Evolutionary conservation across 257 asterid species (phyloP).

Genomic region (Linderniella brevidens): DNA sequence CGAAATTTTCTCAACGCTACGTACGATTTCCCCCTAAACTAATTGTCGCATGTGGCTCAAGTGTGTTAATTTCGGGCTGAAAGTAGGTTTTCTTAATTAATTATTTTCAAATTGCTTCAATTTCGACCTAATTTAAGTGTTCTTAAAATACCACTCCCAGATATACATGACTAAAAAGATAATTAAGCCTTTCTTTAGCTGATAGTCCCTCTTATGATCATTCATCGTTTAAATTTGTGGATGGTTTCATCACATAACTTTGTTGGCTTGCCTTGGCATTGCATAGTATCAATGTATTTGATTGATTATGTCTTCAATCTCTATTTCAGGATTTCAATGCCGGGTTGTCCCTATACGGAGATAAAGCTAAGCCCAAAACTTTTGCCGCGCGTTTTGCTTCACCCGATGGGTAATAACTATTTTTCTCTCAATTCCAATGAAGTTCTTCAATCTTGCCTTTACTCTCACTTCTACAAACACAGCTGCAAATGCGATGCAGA

Average conservation of each 20-base stretch:
- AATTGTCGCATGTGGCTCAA: too few species aligned
- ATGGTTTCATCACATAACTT: neutral
- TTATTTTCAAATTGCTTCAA: too few species aligned
- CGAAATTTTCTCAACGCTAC: too few species aligned
- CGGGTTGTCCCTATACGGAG: constrained; percentile 86
- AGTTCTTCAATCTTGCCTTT: too few species aligned
- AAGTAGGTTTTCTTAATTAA: too few species aligned
- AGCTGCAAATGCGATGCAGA: constrained; percentile 20
- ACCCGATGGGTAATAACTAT: constrained; percentile 57
- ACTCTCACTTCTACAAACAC: neutral
- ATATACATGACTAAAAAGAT: too few species aligned
- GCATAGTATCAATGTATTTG: neutral
- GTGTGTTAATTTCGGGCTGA: too few species aligned
- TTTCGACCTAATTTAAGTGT: too few species aligned
- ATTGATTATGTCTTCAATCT: constrained; percentile 4
- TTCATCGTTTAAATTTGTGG: neutral
- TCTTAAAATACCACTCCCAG: too few species aligned
- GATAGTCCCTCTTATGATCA: neutral
- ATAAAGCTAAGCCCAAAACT: constrained; percentile 76
- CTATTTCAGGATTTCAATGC: constrained; percentile 53
- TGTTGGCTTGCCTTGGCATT: neutral
- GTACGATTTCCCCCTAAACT: too few species aligned
- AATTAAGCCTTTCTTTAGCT: too few species aligned
- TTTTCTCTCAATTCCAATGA: neutral
- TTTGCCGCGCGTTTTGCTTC: constrained; percentile 90